A percentile compares a stretch with the other conserved stretches of the same genome.
These are phyloP conservation scores for Colletotrichum abscissum DNA, from an alignment of 2,329 filamentous ascomycete species.

Conservation along the genomic window DNA sequence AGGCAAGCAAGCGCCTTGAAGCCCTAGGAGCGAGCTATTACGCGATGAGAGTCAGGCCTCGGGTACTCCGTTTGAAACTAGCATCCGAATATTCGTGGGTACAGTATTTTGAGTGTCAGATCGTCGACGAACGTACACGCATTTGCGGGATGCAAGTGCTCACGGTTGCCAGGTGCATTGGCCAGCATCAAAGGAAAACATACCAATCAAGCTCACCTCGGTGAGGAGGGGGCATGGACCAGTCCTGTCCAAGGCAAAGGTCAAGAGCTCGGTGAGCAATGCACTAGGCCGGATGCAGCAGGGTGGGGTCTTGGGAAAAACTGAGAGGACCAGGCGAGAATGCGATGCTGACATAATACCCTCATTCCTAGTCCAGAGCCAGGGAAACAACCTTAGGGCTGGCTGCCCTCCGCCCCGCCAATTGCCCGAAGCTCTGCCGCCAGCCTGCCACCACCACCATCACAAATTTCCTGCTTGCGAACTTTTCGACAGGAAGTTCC, in stretches of 20 bases:
- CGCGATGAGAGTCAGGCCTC: no score
- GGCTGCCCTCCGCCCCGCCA: conserved; percentile 51
- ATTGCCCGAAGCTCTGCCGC: conserved; percentile 46
- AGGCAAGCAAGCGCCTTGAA: neutral
- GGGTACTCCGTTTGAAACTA: neutral
- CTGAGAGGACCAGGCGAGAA: neutral
- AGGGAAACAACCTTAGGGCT: conserved; percentile 49
- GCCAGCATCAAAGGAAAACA: neutral
- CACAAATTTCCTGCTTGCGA: conserved; percentile 44
- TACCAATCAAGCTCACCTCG: neutral
- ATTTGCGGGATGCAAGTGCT: neutral
- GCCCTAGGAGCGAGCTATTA: no score
- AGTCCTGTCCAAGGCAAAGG: neutral
- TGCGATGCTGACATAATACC: neutral
- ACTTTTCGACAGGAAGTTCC: conserved; percentile 45
- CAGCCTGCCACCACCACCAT: conserved; percentile 53
- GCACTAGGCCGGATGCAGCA: neutral
- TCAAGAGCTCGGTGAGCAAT: neutral
- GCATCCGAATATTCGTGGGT: neutral
- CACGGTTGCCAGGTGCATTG: neutral
- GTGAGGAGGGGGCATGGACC: neutral
- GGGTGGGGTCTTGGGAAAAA: no score
- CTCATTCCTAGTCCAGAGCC: neutral
- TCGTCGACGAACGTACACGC: neutral
- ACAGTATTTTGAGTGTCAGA: neutral